Percentiles rank a stretch among this genome's conserved stretches.
Conservation (phyloP, 2,329 filamentous ascomycete species). For the Arthroderma uncinatum region DNA sequence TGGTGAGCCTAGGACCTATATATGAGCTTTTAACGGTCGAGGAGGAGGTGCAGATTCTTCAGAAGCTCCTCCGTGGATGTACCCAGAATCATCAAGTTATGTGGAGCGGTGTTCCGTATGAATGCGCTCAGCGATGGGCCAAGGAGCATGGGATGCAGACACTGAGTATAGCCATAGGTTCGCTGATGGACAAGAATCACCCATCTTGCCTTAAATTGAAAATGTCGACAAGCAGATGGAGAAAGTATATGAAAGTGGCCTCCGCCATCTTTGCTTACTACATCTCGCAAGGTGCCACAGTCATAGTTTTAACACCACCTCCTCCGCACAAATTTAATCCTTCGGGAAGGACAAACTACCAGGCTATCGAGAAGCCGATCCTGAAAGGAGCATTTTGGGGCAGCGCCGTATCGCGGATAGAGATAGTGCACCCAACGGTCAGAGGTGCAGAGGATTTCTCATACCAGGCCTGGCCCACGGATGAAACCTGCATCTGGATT, state of each 20-base stretch:
- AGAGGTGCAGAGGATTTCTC: conserved; percentile 18
- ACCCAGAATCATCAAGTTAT: conserved; percentile 18
- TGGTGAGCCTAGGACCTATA: background rate
- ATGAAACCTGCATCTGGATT: conserved; percentile 16
- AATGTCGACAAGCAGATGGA: conserved; percentile 15
- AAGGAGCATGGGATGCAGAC: conserved; percentile 20
- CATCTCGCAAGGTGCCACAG: conserved; percentile 16
- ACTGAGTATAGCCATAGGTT: conserved; percentile 21
- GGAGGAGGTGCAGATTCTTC: conserved; percentile 16
- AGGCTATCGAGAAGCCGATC: conserved; percentile 21
- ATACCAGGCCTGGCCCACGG: conserved; percentile 21
- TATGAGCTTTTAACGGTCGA: conserved; percentile 11
- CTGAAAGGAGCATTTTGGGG: conserved; percentile 17
- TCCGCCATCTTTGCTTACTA: conserved; percentile 21
- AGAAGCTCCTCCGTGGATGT: conserved; percentile 13
- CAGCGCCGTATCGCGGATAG: conserved; percentile 15
- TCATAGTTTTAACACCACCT: conserved; percentile 20
- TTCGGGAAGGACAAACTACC: conserved; percentile 19
- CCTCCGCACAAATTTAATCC: conserved; percentile 21
- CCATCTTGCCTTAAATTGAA: conserved; percentile 13
- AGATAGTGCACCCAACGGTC: conserved; percentile 21
- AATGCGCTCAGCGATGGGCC: conserved; percentile 19
- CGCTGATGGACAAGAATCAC: conserved; percentile 16
- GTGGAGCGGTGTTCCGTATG: conserved; percentile 20
- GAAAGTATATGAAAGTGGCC: conserved; percentile 18